Conservation (phyloP, 2,329 filamentous ascomycete species). For the Aaosphaeria pasadenensis region DNA sequence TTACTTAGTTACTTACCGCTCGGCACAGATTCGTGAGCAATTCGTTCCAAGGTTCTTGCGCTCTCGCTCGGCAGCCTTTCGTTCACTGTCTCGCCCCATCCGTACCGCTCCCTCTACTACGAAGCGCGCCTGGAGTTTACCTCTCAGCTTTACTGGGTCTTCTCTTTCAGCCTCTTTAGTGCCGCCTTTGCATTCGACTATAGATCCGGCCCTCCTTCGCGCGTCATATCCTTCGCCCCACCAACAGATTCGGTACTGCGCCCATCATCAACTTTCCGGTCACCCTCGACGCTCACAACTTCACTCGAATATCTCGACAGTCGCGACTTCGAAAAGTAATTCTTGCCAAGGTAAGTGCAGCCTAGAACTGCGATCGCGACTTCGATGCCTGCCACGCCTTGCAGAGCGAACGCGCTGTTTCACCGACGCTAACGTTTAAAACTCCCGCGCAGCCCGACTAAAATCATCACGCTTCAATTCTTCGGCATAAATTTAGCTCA, state of each 20-base stretch:
- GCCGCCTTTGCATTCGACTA: neutral
- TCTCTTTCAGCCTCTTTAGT: conserved; percentile 19
- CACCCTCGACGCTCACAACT: neutral
- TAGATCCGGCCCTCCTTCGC: neutral
- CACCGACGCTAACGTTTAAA: conserved; percentile 24
- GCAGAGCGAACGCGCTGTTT: conserved; percentile 7
- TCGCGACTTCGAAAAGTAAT: too few relatives aligned
- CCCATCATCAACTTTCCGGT: neutral
- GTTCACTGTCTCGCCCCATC: neutral
- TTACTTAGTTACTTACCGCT: conserved; percentile 23
- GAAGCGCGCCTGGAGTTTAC: conserved; percentile 30
- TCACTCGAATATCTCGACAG: too few relatives aligned
- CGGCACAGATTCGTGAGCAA: conserved; percentile 26
- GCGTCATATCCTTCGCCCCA: too few relatives aligned
- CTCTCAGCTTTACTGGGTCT: conserved; percentile 26
- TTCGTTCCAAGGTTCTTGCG: conserved; percentile 19
- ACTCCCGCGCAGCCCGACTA: conserved; percentile 10
- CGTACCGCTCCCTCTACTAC: conserved; percentile 1
- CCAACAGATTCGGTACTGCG: too few relatives aligned
- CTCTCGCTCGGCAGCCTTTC: conserved; percentile 18
- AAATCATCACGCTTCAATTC: conserved; percentile 10
- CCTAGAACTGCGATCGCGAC: neutral
- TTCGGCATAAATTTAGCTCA: conserved; percentile 27
- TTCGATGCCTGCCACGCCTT: conserved; percentile 4
- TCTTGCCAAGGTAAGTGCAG: neutral